Evolutionary conservation across 805 yeast genomes (phyloP).

Genomic region (Metschnikowia vanudenii): DNA sequence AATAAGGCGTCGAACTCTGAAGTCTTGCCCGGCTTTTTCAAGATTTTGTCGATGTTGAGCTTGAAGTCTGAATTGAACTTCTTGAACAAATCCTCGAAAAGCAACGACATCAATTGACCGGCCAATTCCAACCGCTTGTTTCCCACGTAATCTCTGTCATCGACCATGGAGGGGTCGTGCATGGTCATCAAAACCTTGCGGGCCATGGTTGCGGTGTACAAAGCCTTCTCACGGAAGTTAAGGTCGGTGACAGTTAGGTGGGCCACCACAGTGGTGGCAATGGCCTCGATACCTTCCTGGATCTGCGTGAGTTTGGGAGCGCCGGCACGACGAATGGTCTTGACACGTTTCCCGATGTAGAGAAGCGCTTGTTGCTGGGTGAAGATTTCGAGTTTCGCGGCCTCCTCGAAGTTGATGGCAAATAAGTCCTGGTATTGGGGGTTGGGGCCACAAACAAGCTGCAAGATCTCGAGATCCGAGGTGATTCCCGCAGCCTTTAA

Average conservation of each 20-base stretch:
- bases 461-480: conserved; percentile 90
- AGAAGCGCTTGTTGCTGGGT: conserved; percentile 94
- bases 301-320: conserved; percentile 73
- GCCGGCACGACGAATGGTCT: conserved; percentile 84
- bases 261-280: conserved; percentile 94
- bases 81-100: conserved; percentile 95
- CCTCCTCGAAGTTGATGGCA: conserved; percentile 91
- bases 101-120: conserved; percentile 91
- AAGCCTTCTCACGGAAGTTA: conserved; percentile 90
- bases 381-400: conserved; percentile 76
- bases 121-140: conserved; percentile 96
- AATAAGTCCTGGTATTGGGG: conserved; percentile 88
- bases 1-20: conserved; percentile 92
- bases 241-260: conserved; percentile 82
- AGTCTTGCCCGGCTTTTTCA: conserved; percentile 91
- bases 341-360: conserved; percentile 86
- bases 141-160: conserved; percentile 98
- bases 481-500: conserved; percentile 93
- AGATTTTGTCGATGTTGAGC: conserved; percentile 87
- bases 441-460: conserved; percentile 88
- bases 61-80: conserved; percentile 94
- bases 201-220: conserved; percentile 94
- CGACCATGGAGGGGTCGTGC: conserved; percentile 93
- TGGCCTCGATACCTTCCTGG: conserved; percentile 96
- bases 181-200: conserved; percentile 94